Evolutionary conservation across 2,329 filamentous ascomycete species (phyloP).

Genomic region (Hypoxylon rubiginosum): DNA sequence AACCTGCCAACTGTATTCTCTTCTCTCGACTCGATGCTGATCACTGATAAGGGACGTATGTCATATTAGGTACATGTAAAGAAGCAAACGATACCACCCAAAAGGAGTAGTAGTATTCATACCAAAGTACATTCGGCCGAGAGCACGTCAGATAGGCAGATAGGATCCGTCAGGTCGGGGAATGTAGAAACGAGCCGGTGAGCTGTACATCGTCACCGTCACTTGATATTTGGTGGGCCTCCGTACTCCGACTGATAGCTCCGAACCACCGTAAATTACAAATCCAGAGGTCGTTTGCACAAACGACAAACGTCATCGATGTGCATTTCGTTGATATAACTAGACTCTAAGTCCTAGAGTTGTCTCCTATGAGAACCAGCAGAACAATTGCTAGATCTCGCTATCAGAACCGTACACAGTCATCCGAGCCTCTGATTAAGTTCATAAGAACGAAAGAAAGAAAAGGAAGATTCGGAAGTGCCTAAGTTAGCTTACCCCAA

Average conservation of each 20-base stretch:
- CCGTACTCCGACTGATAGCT: slow-evolving; percentile 30
- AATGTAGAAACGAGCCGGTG: slow-evolving; percentile 21
- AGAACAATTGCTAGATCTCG: not conserved
- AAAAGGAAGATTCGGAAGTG: not conserved
- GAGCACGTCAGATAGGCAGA: slow-evolving; percentile 9
- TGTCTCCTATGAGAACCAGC: not conserved
- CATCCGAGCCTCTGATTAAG: not conserved
- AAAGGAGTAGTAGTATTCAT: not conserved
- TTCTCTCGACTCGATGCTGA: not conserved
- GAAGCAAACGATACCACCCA: not conserved
- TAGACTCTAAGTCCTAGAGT: not conserved
- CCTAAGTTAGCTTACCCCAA: slow-evolving; percentile 1
- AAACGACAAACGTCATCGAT: slow-evolving; percentile 25
- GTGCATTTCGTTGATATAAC: slow-evolving; percentile 10
- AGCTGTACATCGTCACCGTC: slow-evolving; percentile 13
- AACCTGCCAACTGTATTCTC: not conserved
- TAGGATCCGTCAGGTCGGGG: slow-evolving; percentile 10
- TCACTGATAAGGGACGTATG: slow-evolving; percentile 7
- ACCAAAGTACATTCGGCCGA: slow-evolving; percentile 18
- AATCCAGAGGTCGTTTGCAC: slow-evolving; percentile 4
- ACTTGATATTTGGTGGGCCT: slow-evolving; percentile 10
- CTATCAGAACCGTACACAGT: not conserved
- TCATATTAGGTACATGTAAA: not conserved
- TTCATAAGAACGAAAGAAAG: not conserved
- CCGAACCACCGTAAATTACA: slow-evolving; percentile 20